phyloP scores from a whole-genome alignment of 2,329 filamentous ascomycete genomes.

The Neopestalotiopsis clavispora region DNA sequence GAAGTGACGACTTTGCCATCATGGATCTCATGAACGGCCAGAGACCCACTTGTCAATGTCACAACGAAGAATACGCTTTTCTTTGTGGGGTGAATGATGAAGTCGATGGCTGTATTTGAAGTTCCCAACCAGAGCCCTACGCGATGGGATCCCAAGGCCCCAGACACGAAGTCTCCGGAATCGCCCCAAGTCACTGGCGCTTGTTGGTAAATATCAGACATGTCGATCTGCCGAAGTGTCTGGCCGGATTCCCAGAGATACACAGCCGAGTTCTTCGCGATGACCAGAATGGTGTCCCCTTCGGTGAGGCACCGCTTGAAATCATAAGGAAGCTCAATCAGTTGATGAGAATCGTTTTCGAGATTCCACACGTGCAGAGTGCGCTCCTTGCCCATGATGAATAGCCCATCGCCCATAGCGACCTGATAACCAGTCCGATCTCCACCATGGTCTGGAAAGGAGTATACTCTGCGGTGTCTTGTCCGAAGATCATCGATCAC shows the following conservation, averaged over 20 bases:
- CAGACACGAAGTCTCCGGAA: slow-evolving; percentile 1
- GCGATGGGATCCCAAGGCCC: slow-evolving; percentile 19
- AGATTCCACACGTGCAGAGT: slow-evolving; percentile 37
- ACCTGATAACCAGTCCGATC: slow-evolving; percentile 32
- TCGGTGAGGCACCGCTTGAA: slow-evolving; percentile 33
- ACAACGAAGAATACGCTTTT: slow-evolving; percentile 32
- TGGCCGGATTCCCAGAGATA: slow-evolving; percentile 33
- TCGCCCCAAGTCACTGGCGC: slow-evolving; percentile 12
- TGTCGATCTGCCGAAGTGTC: slow-evolving; percentile 25
- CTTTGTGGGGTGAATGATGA: slow-evolving; percentile 32
- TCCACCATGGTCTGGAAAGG: slow-evolving; percentile 29
- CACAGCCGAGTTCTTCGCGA: slow-evolving; percentile 30
- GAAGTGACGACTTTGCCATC: slow-evolving; percentile 26
- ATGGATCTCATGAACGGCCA: slow-evolving; percentile 33
- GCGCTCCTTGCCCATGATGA: slow-evolving; percentile 33
- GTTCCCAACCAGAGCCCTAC: slow-evolving; percentile 25
- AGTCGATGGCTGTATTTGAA: slow-evolving; percentile 31
- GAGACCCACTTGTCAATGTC: slow-evolving; percentile 24
- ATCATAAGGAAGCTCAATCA: slow-evolving; percentile 28
- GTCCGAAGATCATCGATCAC: slow-evolving; percentile 37
- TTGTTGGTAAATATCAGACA: slow-evolving; percentile 16
- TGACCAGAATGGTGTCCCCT: slow-evolving; percentile 31
- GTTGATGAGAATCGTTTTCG: slow-evolving; percentile 28
- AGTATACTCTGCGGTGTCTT: slow-evolving; percentile 31
- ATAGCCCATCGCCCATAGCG: slow-evolving; percentile 33